A percentile compares a stretch with the other conserved stretches of the same genome.
Conservation (phyloP, 495 filamentous ascomycete genomes). For the Aspergillus cavernicola region DNA sequence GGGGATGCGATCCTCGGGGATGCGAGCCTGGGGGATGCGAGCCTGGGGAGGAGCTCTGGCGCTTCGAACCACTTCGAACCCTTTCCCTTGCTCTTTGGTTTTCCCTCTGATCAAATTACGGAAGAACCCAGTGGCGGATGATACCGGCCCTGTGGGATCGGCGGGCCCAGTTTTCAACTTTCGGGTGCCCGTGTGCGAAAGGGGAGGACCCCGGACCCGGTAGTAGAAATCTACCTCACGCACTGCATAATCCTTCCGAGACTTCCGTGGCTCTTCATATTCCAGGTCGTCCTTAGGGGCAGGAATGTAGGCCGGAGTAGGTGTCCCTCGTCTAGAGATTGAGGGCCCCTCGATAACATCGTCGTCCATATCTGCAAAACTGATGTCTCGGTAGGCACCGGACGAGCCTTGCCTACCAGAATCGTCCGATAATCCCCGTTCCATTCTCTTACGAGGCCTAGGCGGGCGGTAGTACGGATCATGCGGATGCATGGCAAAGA, state of each 20-base stretch:
- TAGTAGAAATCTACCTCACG: constrained; percentile 96
- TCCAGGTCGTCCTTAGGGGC: constrained; percentile 54
- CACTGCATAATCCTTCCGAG: constrained; percentile 79
- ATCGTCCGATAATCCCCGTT: constrained; percentile 42
- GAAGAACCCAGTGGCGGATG: constrained; percentile 85
- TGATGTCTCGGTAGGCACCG: constrained; percentile 41
- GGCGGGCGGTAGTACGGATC: constrained; percentile 87
- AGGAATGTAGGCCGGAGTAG: constrained; percentile 49
- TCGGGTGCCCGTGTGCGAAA: constrained; percentile 74
- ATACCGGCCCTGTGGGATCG: constrained; percentile 86
- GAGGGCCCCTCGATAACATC: constrained; percentile 45
- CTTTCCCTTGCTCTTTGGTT: constrained; percentile 84
- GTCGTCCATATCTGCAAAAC: constrained; percentile 32
- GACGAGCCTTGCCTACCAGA: constrained; percentile 31
- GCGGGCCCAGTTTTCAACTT: constrained; percentile 90
- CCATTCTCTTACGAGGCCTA: constrained; percentile 59
- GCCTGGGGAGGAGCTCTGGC: constrained; percentile 57
- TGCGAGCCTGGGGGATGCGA: constrained; percentile 36
- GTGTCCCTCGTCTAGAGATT: constrained; percentile 49
- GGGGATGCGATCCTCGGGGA: constrained; percentile 34
- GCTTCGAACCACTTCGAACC: constrained; percentile 93
- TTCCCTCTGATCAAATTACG: constrained; percentile 73
- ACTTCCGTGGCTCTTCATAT: constrained; percentile 44
- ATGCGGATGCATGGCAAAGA: constrained; percentile 44
- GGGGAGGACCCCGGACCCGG: constrained; percentile 81